A percentile compares a stretch with the other conserved stretches of the same genome.
Conservation (phyloP, 192 early-diverging fungal genomes). For the Coemansia asiatica region DNA sequence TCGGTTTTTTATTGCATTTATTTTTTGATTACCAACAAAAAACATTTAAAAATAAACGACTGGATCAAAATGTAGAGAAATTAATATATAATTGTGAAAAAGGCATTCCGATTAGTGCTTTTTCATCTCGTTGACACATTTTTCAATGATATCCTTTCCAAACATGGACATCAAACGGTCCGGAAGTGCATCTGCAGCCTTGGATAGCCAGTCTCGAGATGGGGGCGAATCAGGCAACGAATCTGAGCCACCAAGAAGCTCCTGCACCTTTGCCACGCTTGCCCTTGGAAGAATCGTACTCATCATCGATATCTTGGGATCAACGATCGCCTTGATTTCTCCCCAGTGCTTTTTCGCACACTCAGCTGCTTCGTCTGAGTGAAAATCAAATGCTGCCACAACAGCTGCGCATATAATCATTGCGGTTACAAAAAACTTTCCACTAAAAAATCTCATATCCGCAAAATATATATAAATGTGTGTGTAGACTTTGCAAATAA, state of each 20-base stretch:
- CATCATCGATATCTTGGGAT: slow-evolving; percentile 40
- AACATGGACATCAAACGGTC: slow-evolving; percentile 30
- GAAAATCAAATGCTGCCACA: slow-evolving; percentile 27
- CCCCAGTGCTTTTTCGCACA: slow-evolving; percentile 37
- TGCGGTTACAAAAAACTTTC: not conserved
- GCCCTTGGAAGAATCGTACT: slow-evolving; percentile 15
- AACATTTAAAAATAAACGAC: not conserved
- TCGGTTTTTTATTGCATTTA: not conserved
- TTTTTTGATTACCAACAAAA: not conserved
- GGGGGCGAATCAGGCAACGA: slow-evolving; percentile 32
- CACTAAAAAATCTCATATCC: not conserved
- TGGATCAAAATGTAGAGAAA: not conserved
- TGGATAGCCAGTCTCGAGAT: slow-evolving; percentile 29
- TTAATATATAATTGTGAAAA: not conserved
- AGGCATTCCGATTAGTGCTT: not conserved
- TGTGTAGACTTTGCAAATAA: too few species aligned
- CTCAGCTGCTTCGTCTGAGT: slow-evolving; percentile 30
- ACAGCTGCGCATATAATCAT: not conserved
- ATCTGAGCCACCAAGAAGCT: slow-evolving; percentile 19
- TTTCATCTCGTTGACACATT: slow-evolving; percentile 30
- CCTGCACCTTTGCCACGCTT: slow-evolving; percentile 16
- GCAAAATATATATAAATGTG: not conserved
- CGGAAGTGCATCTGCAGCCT: slow-evolving; percentile 41
- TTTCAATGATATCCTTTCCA: slow-evolving; percentile 43
- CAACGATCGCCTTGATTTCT: slow-evolving; percentile 27